phyloP scores from a whole-genome alignment of 331 rosid species.

The Rosa hybrid region DNA sequence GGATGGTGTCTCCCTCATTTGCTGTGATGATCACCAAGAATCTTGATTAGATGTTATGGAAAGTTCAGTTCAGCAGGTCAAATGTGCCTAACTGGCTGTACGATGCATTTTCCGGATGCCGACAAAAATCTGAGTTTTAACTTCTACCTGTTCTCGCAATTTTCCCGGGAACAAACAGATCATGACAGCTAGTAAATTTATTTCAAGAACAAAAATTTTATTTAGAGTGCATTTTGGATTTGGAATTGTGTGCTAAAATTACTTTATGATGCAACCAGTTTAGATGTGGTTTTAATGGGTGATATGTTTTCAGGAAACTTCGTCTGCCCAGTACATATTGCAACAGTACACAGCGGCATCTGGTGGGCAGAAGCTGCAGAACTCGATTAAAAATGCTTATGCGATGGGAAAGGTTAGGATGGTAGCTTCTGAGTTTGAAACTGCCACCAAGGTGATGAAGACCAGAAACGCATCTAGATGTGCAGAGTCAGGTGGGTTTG shows the following conservation, averaged over 20 bases:
- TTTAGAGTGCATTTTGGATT: neutral
- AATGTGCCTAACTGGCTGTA: slow-evolving; percentile 4
- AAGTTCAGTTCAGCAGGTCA: slow-evolving; percentile 7
- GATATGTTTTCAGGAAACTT: slow-evolving; percentile 68
- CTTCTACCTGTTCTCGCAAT: neutral
- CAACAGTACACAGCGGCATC: slow-evolving; percentile 95
- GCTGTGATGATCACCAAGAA: neutral
- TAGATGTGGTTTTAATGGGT: slow-evolving; percentile 6
- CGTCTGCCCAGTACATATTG: slow-evolving; percentile 98
- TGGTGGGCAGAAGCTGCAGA: slow-evolving; percentile 94
- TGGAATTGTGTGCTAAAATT: neutral
- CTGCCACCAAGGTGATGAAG: slow-evolving; percentile 80
- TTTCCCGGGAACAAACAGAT: slow-evolving; percentile 12
- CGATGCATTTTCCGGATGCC: neutral
- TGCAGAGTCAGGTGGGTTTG: slow-evolving; percentile 96
- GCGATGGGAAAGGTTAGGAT: slow-evolving; percentile 96
- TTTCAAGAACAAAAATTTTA: too few relatives aligned
- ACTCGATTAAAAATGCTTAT: slow-evolving; percentile 80
- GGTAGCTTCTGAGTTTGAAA: slow-evolving; percentile 97
- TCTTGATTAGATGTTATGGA: neutral
- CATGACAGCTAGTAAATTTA: slow-evolving; percentile 5
- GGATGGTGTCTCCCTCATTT: neutral
- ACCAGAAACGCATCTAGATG: slow-evolving; percentile 65
- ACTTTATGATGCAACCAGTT: neutral
- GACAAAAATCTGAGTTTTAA: neutral